Base-by-base conservation (phyloP, 1,284 basidiomycete genomes). In the Moniliella sp. region DNA sequence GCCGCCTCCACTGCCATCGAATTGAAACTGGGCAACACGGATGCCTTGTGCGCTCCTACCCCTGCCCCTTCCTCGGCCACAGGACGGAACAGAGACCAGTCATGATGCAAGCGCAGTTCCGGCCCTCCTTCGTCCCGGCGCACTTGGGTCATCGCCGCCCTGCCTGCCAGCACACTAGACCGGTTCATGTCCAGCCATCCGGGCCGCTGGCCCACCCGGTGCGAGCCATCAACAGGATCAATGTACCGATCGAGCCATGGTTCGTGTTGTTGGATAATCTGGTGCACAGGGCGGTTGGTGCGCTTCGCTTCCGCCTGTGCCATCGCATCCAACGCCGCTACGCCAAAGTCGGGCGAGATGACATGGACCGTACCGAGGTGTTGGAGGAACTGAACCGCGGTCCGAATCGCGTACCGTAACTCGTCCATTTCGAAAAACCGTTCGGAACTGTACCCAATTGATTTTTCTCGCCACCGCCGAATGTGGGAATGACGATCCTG, bases 351-450 rank as follows among this genome's bases (percentile, higher is more conserved):
- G 11, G 46, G 43, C 12, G 39, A 31, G 14, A 50, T 35, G 23
- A 50, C 29, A 33, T 50, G 48, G 12, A 48, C 38, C 18, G 30
- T 43, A 9, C 30, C 18, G 1, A 50, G 16, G 15, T 36, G 32
- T 3, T 35, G 36, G n/a, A 50, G 34, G 31, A 43, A n/a, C 10
- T 18, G 8, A 12, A 15, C 11, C 2, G 39, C 32, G 34, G 39
- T 21, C 30, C 48, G 18, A 34, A 43, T 9, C 34, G 39, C 32
- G 27, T 36, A 48, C 15, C 37, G 33, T 21, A 51, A 32, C 41
- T 51, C 48, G 32, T 45, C 30, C 13, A 42, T 40, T 14, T 51
- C 46, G n/a, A n/a, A n/a, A n/a, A n/a, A n/a, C n/a, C n/a, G n/a
- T n/a, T n/a, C n/a, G n/a, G n/a, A n/a, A n/a, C n/a, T n/a, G n/a